These are phyloP conservation scores for Monosporozyma servazzii DNA, from an alignment of 805 yeast species.

Conservation along the genomic window DNA sequence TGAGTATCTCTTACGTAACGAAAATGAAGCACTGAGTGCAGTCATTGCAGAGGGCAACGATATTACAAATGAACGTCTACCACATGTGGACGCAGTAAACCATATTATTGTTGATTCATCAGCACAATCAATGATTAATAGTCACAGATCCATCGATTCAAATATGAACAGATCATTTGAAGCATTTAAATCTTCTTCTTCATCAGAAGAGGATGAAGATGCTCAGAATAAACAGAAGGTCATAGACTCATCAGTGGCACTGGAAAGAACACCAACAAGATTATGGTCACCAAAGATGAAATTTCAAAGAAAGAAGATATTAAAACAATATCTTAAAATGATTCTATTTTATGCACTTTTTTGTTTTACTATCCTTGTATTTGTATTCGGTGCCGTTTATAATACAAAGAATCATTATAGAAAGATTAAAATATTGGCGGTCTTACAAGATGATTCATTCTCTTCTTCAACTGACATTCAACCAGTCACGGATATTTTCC, in stretches of 20 bases:
- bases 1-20: neutral
- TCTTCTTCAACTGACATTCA: neutral
- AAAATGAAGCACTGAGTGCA: neutral
- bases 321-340: conserved; percentile 5
- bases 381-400: conserved; percentile 33
- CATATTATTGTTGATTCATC: neutral
- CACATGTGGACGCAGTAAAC: neutral
- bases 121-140: neutral
- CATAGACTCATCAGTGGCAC: neutral
- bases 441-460: conserved; percentile 1
- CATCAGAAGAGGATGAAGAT: neutral
- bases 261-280: neutral
- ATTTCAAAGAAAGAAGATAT: conserved; percentile 5
- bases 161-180: neutral
- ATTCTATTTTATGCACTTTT: conserved; percentile 14
- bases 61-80: neutral
- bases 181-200: neutral
- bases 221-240: neutral
- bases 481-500: conserved; percentile 2
- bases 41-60: neutral
- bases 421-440: conserved; percentile 1
- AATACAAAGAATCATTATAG: conserved; percentile 14
- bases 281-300: conserved; percentile 8
- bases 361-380: conserved; percentile 17
- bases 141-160: neutral